phyloP scores from a whole-genome alignment of 768 basidiomycete genomes.

The Tremella mesenterica region DNA sequence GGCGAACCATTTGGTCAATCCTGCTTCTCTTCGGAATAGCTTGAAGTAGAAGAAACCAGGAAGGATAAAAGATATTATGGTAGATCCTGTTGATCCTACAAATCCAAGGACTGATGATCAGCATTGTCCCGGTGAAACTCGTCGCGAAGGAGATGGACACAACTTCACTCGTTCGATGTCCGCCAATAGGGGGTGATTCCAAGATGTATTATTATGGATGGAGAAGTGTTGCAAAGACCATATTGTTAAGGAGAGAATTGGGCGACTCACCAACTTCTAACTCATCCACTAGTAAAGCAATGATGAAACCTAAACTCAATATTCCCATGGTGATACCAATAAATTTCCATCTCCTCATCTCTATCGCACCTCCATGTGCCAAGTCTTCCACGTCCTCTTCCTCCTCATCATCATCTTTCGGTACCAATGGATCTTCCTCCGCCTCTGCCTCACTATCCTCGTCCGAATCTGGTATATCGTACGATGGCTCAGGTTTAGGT shows the following conservation, averaged over 20 bases:
- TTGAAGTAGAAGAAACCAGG: conserved; percentile 91
- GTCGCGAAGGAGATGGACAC: too few species aligned
- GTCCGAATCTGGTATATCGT: conserved; percentile 3
- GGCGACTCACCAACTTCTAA: conserved; percentile 40
- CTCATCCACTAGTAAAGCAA: conserved; percentile 42
- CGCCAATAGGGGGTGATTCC: not conserved
- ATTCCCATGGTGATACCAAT: conserved; percentile 32
- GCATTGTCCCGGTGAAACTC: not conserved
- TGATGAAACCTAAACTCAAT: conserved; percentile 25
- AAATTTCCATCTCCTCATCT: conserved; percentile 29
- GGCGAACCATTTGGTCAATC: conserved; percentile 53
- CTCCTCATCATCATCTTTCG: conserved; percentile 10
- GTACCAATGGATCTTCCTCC: conserved; percentile 27
- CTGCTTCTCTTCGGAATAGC: conserved; percentile 63
- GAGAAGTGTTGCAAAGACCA: not conserved
- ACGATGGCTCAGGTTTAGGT: conserved; percentile 3
- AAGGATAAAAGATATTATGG: conserved; percentile 91
- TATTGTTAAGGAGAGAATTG: too few species aligned
- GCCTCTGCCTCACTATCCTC: conserved; percentile 19
- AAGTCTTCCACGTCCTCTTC: conserved; percentile 11
- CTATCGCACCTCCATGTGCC: conserved; percentile 9
- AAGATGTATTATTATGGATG: not conserved
- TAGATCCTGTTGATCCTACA: conserved; percentile 92
- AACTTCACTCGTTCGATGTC: not conserved
- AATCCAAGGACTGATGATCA: conserved; percentile 69